phyloP scores from a whole-genome alignment of 768 basidiomycete species.

The Holtermannia corniformis region DNA sequence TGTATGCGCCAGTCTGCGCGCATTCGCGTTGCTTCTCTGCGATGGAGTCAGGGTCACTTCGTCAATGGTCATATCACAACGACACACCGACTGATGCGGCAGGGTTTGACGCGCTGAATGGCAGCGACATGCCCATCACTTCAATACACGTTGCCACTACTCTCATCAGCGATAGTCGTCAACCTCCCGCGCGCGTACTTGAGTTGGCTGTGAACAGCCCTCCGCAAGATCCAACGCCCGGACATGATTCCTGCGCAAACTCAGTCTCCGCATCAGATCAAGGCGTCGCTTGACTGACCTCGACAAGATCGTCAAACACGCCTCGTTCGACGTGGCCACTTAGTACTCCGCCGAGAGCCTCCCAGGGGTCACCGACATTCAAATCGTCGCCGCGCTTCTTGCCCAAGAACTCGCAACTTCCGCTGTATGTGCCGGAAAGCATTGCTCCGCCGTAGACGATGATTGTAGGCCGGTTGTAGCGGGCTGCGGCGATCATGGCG shows the following conservation, averaged over 20 bases:
- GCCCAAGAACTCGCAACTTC: conserved; percentile 69
- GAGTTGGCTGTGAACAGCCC: conserved; percentile 58
- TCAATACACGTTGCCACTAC: conserved; percentile 45
- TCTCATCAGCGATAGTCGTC: conserved; percentile 43
- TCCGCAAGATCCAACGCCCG: not conserved
- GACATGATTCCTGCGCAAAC: not conserved
- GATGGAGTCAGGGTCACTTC: too few relatives aligned
- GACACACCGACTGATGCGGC: too few relatives aligned
- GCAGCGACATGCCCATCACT: conserved; percentile 73
- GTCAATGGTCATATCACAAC: too few relatives aligned
- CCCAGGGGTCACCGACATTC: conserved; percentile 1
- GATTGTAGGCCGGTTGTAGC: conserved; percentile 79
- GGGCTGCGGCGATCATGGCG: conserved; percentile 71
- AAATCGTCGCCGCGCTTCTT: conserved; percentile 63
- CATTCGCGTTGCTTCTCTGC: conserved; percentile 77
- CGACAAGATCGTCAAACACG: not conserved
- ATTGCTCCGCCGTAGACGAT: conserved; percentile 81
- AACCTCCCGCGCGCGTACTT: conserved; percentile 26
- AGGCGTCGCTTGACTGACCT: not conserved
- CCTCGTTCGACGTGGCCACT: not conserved
- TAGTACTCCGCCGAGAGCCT: not conserved
- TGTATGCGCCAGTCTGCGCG: conserved; percentile 62
- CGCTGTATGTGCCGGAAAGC: conserved; percentile 60
- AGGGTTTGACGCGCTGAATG: conserved; percentile 56
- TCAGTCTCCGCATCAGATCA: not conserved